These are phyloP conservation scores for Fraxinus sp. DNA, from an alignment of 305 asterid species.

Conservation along the genomic window DNA sequence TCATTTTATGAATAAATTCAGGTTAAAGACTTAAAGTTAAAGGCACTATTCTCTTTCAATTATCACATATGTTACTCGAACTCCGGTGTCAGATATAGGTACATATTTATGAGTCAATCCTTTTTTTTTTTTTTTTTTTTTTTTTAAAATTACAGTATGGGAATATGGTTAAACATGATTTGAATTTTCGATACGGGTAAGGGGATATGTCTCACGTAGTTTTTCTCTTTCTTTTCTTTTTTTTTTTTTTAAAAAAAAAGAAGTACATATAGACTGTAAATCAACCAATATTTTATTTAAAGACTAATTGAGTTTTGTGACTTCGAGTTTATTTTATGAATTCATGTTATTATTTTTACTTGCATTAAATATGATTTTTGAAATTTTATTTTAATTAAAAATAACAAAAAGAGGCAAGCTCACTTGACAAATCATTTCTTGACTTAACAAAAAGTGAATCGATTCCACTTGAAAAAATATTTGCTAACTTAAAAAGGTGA, in stretches of 20 bases:
- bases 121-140: too few relatives aligned
- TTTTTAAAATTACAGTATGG: background rate
- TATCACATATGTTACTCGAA: background rate
- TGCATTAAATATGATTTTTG: background rate
- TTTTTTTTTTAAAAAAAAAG: too few relatives aligned
- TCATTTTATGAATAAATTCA: background rate
- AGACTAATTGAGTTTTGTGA: background rate
- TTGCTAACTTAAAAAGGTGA: background rate
- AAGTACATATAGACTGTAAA: background rate
- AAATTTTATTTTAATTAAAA: too few relatives aligned
- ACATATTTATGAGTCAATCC: background rate
- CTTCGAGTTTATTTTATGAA: background rate
- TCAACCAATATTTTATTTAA: background rate
- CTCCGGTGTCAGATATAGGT: background rate
- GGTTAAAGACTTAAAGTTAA: background rate
- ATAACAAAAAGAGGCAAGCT: background rate
- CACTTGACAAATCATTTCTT: background rate
- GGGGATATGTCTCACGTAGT: background rate
- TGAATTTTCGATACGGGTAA: background rate
- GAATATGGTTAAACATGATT: background rate
- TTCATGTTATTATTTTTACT: background rate
- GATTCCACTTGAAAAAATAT: background rate
- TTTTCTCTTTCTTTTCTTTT: background rate
- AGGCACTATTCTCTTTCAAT: background rate
- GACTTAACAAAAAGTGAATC: background rate